phyloP scores from a whole-genome alignment of 805 yeast species.

The Hyphopichia homilentoma region DNA sequence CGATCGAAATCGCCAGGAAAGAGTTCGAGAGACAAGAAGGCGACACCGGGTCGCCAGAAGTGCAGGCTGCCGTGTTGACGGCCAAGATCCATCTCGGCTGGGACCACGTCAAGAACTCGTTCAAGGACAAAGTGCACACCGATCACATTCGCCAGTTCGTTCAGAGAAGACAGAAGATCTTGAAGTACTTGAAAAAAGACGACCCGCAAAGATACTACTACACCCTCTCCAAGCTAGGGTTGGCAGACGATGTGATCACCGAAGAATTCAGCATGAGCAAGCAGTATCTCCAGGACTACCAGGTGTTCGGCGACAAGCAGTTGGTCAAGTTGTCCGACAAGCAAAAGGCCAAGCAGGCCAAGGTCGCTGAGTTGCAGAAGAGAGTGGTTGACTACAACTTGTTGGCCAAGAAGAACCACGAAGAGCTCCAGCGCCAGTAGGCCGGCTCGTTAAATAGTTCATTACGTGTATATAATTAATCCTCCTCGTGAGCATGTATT shows the following conservation, averaged over 20 bases:
- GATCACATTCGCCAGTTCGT: constrained; percentile 77
- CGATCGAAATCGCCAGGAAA: constrained; percentile 60
- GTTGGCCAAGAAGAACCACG: constrained; percentile 35
- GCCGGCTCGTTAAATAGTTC: too few relatives aligned
- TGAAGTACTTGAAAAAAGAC: constrained; percentile 77
- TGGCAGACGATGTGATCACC: constrained; percentile 73
- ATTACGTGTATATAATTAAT: too few relatives aligned
- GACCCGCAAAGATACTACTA: constrained; percentile 80
- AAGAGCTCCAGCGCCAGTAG: constrained; percentile 10
- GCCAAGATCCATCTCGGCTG: constrained; percentile 74
- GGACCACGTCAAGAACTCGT: constrained; percentile 61
- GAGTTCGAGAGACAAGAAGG: constrained; percentile 85
- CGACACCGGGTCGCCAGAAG: constrained; percentile 94
- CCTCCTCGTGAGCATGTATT: too few relatives aligned
- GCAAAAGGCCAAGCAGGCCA: constrained; percentile 26
- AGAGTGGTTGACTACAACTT: constrained; percentile 36
- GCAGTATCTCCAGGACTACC: constrained; percentile 72
- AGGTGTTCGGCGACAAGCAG: constrained; percentile 72
- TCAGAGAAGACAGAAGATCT: constrained; percentile 80
- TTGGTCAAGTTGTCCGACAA: constrained; percentile 48
- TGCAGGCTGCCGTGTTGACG: constrained; percentile 89
- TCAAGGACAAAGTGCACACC: constrained; percentile 69
- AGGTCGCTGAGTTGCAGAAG: constrained; percentile 32
- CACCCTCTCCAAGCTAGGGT: constrained; percentile 83
- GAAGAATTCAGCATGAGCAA: constrained; percentile 79